Conservation (phyloP, 192 early-diverging fungal species). For the Backusella tarrabulga region DNA sequence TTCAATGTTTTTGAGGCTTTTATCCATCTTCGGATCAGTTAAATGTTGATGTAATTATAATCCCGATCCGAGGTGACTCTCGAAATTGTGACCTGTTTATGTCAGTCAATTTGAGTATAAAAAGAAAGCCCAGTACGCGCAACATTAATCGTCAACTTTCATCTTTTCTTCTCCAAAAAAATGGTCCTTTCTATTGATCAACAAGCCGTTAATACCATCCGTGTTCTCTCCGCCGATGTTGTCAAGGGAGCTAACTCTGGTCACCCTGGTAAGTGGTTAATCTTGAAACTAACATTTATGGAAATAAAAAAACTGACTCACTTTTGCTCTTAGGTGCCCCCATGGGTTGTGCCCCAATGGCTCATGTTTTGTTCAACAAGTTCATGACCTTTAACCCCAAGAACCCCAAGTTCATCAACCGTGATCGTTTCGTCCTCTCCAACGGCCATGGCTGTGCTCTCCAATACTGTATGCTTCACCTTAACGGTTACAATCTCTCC, state of each 20-base stretch:
- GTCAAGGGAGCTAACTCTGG: slow-evolving; percentile 88
- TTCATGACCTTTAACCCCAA: slow-evolving; percentile 82
- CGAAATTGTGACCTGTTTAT: slow-evolving; percentile 4
- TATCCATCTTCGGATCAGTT: slow-evolving; percentile 2
- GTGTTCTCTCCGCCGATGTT: slow-evolving; percentile 85
- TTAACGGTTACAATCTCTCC: slow-evolving; percentile 82
- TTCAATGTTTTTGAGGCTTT: background rate
- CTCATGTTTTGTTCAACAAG: slow-evolving; percentile 82
- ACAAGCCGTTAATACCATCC: slow-evolving; percentile 81
- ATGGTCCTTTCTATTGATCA: slow-evolving; percentile 14
- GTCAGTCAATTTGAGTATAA: background rate
- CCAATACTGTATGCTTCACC: slow-evolving; percentile 89
- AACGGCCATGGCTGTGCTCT: slow-evolving; percentile 95
- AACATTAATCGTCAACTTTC: background rate
- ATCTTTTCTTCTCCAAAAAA: background rate
- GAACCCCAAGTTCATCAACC: slow-evolving; percentile 87
- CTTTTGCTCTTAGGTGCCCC: slow-evolving; percentile 68
- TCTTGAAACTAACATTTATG: background rate
- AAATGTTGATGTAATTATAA: background rate
- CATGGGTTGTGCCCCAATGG: slow-evolving; percentile 97
- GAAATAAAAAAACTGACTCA: background rate
- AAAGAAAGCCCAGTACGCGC: background rate
- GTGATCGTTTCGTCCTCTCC: slow-evolving; percentile 96
- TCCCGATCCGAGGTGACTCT: background rate
- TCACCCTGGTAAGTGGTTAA: slow-evolving; percentile 71